Evolutionary conservation across 495 filamentous ascomycete species (phyloP), one percentile per base, ranked within the genome.

Genomic region (Annulohypoxylon moriforme): DNA sequence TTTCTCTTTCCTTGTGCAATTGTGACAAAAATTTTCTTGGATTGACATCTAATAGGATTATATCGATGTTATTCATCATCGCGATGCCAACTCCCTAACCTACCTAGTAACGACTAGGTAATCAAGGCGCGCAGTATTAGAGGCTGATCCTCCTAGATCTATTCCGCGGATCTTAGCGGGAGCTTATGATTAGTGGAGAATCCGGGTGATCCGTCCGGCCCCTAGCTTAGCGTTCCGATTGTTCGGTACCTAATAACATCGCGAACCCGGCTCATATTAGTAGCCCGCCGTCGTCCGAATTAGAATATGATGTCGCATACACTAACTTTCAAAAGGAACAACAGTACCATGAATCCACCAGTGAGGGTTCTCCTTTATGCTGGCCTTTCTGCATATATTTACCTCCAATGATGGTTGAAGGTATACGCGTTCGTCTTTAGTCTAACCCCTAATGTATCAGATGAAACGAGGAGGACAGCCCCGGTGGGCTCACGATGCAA

Each of bases 151-250:
- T 58, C 29, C 29, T 31, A 55, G 27, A 40, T 34, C 24, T 16
- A 20, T 14, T 55, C 50, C 27, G 11, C 10, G 5, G 24, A 25
- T 66, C 53, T 66, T 49, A 33, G 38, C 18, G 22, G 20, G 49
- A 58, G 63, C 63, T 66, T 64, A 49, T 52, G n/a, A 31, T 31
- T 4, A 53, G 67, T 64, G 67, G 67, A 24, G 67, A 64, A 25
- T 40, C 24, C 31, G 18, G 67, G n/a, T 60, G 57, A 25, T 40
- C 24, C 31, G 18, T 29, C 40, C 36, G 22, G 18, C 27, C 40
- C 59, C 33, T 40, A 8, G 59, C 31, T 38, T 70, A 70, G 67
- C 61, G 67, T 65, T 16, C 61, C 67, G 29, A 20, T 25, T 16
- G 11, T 11, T 64, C 53, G 67, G 67, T 50, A 62, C 38, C 20